phyloP scores from a whole-genome alignment of 208 protist genomes.

The Trypanosoma melophagium region DNA sequence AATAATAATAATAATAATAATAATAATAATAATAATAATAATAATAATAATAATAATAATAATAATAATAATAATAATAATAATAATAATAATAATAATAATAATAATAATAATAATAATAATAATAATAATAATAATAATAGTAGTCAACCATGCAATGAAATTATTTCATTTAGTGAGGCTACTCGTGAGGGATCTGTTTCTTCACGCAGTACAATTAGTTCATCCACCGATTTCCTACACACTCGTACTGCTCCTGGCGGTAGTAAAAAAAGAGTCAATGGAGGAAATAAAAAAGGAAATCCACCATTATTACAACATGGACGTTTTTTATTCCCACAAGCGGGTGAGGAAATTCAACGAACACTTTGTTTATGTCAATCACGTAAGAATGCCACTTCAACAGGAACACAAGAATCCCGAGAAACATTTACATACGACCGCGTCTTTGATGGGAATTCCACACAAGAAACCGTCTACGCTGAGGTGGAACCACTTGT shows the following conservation, averaged over 20 bases:
- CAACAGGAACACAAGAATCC: constrained; percentile 29
- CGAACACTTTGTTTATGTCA: constrained; percentile 23
- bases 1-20: no score
- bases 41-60: no score
- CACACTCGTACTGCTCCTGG: background rate
- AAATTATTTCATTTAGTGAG: background rate
- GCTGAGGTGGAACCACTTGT: constrained; percentile 88
- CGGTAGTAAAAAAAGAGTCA: background rate
- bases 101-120: no score
- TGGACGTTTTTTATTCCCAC: constrained; percentile 48
- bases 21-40: no score
- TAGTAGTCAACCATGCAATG: background rate
- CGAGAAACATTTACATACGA: constrained; percentile 35
- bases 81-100: no score
- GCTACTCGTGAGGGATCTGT: constrained; percentile 18
- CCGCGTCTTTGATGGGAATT: constrained; percentile 33
- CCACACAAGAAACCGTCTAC: constrained; percentile 77
- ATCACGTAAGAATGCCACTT: constrained; percentile 31
- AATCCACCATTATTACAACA: background rate
- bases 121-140: background rate
- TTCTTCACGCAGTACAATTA: constrained; percentile 19
- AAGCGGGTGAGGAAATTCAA: constrained; percentile 1
- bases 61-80: no score
- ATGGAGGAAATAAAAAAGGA: background rate
- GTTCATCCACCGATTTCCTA: background rate